Percentiles rank a stretch among this genome's conserved stretches.
Conservation (phyloP, 306 rosid genomes). For the Gastrolobium villosum region DNA sequence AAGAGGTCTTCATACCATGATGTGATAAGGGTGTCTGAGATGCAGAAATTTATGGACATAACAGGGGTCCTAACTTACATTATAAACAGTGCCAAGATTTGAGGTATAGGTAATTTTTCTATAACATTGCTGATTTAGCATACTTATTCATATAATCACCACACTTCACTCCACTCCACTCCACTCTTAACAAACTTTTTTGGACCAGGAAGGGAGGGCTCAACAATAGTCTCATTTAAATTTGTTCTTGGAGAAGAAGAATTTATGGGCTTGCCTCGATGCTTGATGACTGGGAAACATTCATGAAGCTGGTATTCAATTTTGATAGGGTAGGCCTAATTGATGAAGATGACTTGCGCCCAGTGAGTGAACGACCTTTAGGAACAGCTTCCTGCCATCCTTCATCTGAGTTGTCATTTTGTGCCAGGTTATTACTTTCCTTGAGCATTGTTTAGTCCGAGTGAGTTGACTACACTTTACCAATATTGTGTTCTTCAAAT, state of each 20-base stretch:
- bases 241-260: constrained; percentile 57
- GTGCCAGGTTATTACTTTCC: constrained; percentile 46
- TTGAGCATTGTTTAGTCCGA: no score
- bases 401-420: constrained; percentile 69
- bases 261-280: constrained; percentile 65
- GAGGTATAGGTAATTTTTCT: no score
- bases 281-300: constrained; percentile 64
- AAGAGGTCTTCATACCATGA: constrained; percentile 86
- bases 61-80: constrained; percentile 75
- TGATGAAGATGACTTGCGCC: constrained; percentile 68
- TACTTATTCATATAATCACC: no score
- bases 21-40: constrained; percentile 82
- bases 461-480: no score
- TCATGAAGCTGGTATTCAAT: constrained; percentile 70
- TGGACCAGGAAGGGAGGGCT: constrained; percentile 54
- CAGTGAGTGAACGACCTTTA: constrained; percentile 68
- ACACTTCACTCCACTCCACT: constrained; percentile 44
- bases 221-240: constrained; percentile 58
- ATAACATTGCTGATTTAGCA: no score
- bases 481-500: no score
- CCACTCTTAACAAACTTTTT: constrained; percentile 68
- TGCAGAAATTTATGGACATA: constrained; percentile 79
- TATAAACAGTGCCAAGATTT: constrained; percentile 78
- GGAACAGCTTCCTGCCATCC: constrained; percentile 95
- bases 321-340: constrained; percentile 82